Percentiles rank a stretch among this genome's conserved stretches.
Conservation (phyloP, 306 rosid species). For the Vigna nakashimae region DNA sequence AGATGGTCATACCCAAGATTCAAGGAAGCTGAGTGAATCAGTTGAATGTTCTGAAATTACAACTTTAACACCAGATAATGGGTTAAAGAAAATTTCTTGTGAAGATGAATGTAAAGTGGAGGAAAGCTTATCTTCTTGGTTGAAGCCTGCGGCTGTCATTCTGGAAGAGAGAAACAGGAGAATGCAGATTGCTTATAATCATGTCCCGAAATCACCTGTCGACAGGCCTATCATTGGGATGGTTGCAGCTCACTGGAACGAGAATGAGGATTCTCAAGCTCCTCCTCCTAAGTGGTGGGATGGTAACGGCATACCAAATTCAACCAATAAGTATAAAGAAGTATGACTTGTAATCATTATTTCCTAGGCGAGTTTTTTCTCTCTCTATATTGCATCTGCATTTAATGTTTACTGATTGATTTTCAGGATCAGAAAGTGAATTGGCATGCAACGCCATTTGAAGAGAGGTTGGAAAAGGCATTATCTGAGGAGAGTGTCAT, state of each 20-base stretch:
- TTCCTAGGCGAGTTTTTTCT: conserved; percentile 8
- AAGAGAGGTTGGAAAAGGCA: conserved; percentile 93
- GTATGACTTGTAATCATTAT: conserved; percentile 48
- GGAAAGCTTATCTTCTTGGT: conserved; percentile 78
- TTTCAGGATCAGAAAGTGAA: conserved; percentile 89
- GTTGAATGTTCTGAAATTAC: conserved; percentile 50
- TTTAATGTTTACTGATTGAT: conserved; percentile 35
- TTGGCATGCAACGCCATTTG: conserved; percentile 98
- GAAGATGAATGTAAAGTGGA: conserved; percentile 63
- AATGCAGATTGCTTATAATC: conserved; percentile 46
- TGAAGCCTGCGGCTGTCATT: conserved; percentile 63
- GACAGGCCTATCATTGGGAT: conserved; percentile 90
- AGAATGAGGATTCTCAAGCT: conserved; percentile 63
- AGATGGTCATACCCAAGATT: conserved; percentile 53
- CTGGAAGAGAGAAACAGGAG: conserved; percentile 53
- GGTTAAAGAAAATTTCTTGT: conserved; percentile 42
- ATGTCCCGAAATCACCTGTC: conserved; percentile 58
- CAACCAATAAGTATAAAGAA: conserved; percentile 93
- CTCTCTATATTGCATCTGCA: conserved; percentile 26
- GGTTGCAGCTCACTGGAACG: conserved; percentile 91
- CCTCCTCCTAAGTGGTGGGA: conserved; percentile 91
- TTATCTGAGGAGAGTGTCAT: conserved; percentile 75
- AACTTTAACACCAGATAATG: conserved; percentile 50
- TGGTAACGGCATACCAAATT: conserved; percentile 93
- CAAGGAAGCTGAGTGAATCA: conserved; percentile 53